These are phyloP conservation scores for Epichloe typhina DNA, from an alignment of 2,329 filamentous ascomycete genomes.

Conservation along the genomic window DNA sequence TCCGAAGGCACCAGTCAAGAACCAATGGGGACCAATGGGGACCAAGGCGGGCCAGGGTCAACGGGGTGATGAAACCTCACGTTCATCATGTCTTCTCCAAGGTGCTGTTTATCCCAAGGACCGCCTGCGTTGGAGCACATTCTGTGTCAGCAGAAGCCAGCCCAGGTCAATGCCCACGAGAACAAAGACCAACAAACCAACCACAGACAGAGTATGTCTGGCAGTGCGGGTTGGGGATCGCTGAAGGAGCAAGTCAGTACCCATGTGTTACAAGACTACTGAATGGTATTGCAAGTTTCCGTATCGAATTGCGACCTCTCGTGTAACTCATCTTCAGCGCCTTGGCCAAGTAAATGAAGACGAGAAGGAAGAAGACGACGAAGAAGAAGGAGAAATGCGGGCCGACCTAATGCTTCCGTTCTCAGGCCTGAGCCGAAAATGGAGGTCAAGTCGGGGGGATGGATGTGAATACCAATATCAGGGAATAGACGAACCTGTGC, in stretches of 20 bases:
- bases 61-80: constrained; percentile 1
- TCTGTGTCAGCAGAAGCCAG: too few species aligned
- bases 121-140: not conserved
- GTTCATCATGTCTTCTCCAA: not conserved
- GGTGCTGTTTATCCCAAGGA: not conserved
- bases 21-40: not conserved
- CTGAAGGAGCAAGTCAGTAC: not conserved
- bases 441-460: not conserved
- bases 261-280: not conserved
- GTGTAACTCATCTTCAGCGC: not conserved
- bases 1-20: not conserved
- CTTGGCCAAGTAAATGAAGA: not conserved
- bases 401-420: not conserved
- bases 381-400: too few species aligned
- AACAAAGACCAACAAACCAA: too few species aligned
- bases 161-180: not conserved
- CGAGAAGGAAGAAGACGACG: too few species aligned
- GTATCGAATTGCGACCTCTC: constrained; percentile 3
- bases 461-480: not conserved
- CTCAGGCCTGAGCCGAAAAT: not conserved
- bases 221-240: not conserved
- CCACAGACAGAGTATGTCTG: not conserved
- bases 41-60: not conserved
- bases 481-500: not conserved
- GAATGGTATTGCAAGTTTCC: not conserved